Evolutionary conservation across 108 stramenopile genomes (phyloP), one percentile per base, ranked within the genome.

Genomic region (Pseudonitzschia pungens): DNA sequence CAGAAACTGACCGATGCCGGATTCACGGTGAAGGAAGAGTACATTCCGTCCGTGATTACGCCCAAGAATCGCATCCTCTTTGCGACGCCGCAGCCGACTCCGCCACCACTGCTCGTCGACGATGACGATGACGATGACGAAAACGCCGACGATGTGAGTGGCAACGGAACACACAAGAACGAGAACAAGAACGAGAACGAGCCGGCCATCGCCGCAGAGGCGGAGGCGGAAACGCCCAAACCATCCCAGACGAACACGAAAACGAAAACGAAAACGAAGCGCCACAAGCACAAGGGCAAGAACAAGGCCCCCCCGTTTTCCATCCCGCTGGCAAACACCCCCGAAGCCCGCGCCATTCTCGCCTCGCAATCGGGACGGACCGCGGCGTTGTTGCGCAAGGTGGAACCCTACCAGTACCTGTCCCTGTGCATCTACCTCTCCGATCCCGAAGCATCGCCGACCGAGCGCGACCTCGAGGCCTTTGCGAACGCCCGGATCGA

Each of bases 11-110:
- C 70, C 21, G 77, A 84, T 53, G 81, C 85, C 0, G 85, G 85
- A 28, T 83, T 74, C 43, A 44, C 65, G 24, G 84, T 88, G 1
- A 29, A 10, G 11, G 82, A 81, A 68, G 74, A 67, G 24, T 65
- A 21, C 21, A 73, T 89, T 42, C 88, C 88, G 0, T 43, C 74
- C n/a, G 72, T 80, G 20, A 82, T 89, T 45, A 89, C 85, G 11
- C 78, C 74, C 0, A 86, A 86, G 68, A 89, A 89, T 76, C 67
- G 84, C 0, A 76, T 89, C 36, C 81, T 89, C 21, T 29, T 89
- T 42, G 79, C 78, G 14, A 45, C 57, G 59, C 85, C 87, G 26
- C n/a, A n/a, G n/a, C n/a, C n/a, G n/a, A n/a, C n/a, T n/a, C n/a
- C n/a, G n/a, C n/a, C n/a, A n/a, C 31, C 54, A 26, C 54, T 22